These are phyloP conservation scores for Drechslerella coelobrocha DNA, from an alignment of 2,329 filamentous ascomycete genomes.

Conservation along the genomic window DNA sequence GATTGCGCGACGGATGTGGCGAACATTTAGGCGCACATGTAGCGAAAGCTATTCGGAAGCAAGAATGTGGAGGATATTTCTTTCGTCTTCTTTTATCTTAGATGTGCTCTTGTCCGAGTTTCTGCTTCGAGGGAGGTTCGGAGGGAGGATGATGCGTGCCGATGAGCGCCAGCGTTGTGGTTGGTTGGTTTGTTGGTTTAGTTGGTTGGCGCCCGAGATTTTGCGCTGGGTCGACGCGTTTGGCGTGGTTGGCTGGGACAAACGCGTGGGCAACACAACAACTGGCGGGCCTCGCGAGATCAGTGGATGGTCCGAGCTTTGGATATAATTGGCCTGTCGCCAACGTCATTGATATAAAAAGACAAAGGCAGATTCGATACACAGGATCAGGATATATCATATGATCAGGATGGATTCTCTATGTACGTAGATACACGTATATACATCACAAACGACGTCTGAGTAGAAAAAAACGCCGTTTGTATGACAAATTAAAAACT, in stretches of 20 bases:
- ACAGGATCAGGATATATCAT: too few species aligned
- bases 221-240: constrained; percentile 29
- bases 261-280: constrained; percentile 40
- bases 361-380: too few species aligned
- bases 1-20: constrained; percentile 55
- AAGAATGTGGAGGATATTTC: neutral
- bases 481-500: neutral
- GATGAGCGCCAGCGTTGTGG: neutral
- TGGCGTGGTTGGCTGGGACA: neutral
- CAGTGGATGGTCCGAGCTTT: constrained; percentile 15
- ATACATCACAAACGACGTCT: constrained; percentile 6
- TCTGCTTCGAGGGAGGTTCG: neutral
- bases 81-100: neutral
- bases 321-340: neutral
- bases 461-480: neutral
- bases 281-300: neutral
- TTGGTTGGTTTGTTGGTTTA: neutral
- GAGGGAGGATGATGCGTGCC: neutral
- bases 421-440: too few species aligned
- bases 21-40: constrained; percentile 49
- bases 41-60: constrained; percentile 5
- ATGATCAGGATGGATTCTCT: too few species aligned
- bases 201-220: neutral
- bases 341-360: neutral
- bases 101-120: neutral